Conservation (phyloP, 139 green algal genomes). For the Picochlorum sp. region DNA sequence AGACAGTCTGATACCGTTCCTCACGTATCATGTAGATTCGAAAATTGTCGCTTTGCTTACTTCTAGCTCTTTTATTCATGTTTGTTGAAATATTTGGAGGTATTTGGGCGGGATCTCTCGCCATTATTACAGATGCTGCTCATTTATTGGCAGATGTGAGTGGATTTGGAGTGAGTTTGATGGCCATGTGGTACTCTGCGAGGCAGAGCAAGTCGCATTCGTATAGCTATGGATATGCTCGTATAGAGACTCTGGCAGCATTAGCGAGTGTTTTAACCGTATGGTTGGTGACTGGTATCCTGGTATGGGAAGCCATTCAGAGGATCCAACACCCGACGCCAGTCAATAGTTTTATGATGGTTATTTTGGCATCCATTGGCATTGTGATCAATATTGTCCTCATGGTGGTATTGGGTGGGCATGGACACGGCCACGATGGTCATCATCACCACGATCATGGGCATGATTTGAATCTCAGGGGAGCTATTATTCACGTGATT, state of each 20-base stretch:
- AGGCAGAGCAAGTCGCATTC: neutral
- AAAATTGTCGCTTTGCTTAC: constrained; percentile 35
- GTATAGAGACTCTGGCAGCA: constrained; percentile 85
- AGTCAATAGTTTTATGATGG: constrained; percentile 84
- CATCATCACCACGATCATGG: constrained; percentile 18
- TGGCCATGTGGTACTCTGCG: constrained; percentile 41
- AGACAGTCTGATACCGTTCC: no score
- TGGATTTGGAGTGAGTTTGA: constrained; percentile 74
- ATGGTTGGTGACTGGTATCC: constrained; percentile 80
- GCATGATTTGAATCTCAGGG: constrained; percentile 39
- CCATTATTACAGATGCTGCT: constrained; percentile 89
- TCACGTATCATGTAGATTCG: neutral
- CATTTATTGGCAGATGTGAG: constrained; percentile 89
- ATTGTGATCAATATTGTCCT: constrained; percentile 75
- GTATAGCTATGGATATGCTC: constrained; percentile 74
- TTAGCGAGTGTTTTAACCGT: constrained; percentile 76
- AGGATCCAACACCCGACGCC: constrained; percentile 47
- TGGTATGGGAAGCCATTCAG: constrained; percentile 78
- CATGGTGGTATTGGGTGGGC: constrained; percentile 46
- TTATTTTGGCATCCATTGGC: constrained; percentile 65
- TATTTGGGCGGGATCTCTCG: constrained; percentile 62
- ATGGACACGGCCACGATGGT: constrained; percentile 15
- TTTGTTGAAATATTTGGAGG: constrained; percentile 38
- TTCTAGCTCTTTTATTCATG: constrained; percentile 45
- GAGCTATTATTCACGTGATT: constrained; percentile 82